phyloP scores from a whole-genome alignment of 2,329 filamentous ascomycete species.

The Colletotrichum musicola region DNA sequence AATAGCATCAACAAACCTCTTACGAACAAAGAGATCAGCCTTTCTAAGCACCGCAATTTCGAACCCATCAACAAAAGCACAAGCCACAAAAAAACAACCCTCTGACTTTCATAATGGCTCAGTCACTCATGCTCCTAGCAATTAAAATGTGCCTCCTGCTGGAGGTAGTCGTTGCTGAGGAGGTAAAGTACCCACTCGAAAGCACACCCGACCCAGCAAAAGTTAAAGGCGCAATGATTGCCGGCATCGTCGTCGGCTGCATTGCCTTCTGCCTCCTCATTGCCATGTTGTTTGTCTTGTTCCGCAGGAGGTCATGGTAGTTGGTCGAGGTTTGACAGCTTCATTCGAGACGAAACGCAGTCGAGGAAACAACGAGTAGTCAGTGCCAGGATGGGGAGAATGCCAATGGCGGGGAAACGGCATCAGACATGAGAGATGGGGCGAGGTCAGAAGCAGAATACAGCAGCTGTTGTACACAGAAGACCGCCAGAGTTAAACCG shows the following conservation, averaged over 20 bases:
- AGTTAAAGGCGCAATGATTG: not conserved
- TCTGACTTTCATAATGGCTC: not conserved
- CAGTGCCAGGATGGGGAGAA: no score
- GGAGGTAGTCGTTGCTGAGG: not conserved
- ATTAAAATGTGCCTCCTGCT: not conserved
- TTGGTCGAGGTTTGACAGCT: not conserved
- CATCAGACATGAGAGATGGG: no score
- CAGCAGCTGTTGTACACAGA: not conserved
- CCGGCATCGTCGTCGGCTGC: constrained; percentile 12
- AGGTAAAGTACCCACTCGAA: not conserved
- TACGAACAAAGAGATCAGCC: no score
- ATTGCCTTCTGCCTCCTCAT: not conserved
- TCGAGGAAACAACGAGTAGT: no score
- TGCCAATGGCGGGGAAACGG: no score
- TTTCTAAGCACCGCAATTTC: no score
- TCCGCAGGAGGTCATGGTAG: constrained; percentile 6
- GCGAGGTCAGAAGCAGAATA: no score
- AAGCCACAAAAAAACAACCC: not conserved
- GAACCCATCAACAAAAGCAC: not conserved
- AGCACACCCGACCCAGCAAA: not conserved
- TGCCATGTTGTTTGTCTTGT: not conserved
- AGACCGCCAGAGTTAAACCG: no score
- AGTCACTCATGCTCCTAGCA: not conserved
- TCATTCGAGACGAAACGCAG: no score
- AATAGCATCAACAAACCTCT: no score